Conservation (phyloP, 495 filamentous ascomycete species). For the Apodospora peruviana region DNA sequence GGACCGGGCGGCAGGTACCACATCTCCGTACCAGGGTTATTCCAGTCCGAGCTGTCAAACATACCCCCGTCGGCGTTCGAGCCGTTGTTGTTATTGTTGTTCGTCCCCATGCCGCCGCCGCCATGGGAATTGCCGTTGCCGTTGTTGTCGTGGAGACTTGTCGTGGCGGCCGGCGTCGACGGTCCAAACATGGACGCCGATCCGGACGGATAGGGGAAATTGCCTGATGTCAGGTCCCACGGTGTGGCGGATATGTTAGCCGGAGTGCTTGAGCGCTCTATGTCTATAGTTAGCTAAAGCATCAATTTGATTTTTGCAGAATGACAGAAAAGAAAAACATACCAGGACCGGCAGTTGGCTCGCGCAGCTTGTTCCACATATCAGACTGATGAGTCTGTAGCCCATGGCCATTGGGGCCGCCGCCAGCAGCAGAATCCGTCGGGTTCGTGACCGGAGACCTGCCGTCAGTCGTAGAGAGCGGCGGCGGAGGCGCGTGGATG, state of each 20-base stretch:
- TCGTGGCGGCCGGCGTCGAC: constrained; percentile 36
- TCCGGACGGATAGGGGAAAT: constrained; percentile 42
- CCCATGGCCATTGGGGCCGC: constrained; percentile 22
- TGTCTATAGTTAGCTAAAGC: background rate
- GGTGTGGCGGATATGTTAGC: constrained; percentile 51
- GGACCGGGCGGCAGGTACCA: constrained; percentile 53
- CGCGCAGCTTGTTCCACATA: constrained; percentile 27
- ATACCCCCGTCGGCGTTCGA: constrained; percentile 14
- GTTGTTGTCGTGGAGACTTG: constrained; percentile 21
- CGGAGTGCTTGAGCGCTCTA: constrained; percentile 40
- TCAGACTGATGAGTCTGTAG: constrained; percentile 6
- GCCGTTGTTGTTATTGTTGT: background rate
- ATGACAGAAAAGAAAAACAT: constrained; percentile 4
- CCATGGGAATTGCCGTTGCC: background rate
- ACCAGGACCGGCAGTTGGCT: constrained; percentile 15
- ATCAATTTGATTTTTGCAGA: background rate
- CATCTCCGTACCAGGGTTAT: constrained; percentile 43
- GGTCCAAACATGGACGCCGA: constrained; percentile 41
- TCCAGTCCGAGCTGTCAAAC: constrained; percentile 41
- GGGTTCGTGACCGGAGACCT: constrained; percentile 29
- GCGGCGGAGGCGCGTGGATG: constrained; percentile 49
- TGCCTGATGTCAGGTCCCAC: constrained; percentile 43
- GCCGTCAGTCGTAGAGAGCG: constrained; percentile 27
- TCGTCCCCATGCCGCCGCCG: too few relatives aligned
- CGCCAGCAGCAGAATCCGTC: constrained; percentile 17